Evolutionary conservation across 225 moss, liverwort and hornwort species (phyloP).

Genomic region (Climacium dendroides): DNA sequence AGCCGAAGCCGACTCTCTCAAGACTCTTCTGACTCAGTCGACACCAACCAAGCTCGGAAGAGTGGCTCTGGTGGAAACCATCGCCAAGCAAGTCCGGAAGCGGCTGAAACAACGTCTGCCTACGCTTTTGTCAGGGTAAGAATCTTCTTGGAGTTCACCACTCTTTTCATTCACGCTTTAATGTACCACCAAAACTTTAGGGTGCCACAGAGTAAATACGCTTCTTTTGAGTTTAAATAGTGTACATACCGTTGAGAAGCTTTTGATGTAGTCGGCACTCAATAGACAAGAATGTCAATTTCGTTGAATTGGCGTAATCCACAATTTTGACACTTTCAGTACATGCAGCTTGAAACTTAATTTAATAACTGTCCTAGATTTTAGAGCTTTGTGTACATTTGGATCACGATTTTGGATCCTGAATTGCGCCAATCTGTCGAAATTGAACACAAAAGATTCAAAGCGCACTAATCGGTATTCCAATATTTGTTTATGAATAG

Average conservation of each 20-base stretch:
- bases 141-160: neutral
- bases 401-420: too few relatives aligned
- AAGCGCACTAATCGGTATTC: neutral
- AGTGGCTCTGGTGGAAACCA: conserved; percentile 75
- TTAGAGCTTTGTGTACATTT: neutral
- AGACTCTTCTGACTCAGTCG: conserved; percentile 50
- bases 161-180: neutral
- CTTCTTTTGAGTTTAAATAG: neutral
- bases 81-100: conserved; percentile 74
- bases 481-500: neutral
- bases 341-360: neutral
- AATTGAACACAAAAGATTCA: neutral
- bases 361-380: neutral
- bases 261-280: neutral
- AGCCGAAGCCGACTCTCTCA: conserved; percentile 79
- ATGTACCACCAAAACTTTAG: neutral
- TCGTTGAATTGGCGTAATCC: neutral
- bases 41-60: conserved; percentile 60
- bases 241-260: neutral
- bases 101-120: conserved; percentile 84
- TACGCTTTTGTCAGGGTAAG: conserved; percentile 68
- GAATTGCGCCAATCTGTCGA: too few relatives aligned
- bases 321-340: neutral
- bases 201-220: neutral
- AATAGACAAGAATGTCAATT: neutral